Conservation (phyloP, 75 land plant species). For the Cupressus sempervirens region DNA sequence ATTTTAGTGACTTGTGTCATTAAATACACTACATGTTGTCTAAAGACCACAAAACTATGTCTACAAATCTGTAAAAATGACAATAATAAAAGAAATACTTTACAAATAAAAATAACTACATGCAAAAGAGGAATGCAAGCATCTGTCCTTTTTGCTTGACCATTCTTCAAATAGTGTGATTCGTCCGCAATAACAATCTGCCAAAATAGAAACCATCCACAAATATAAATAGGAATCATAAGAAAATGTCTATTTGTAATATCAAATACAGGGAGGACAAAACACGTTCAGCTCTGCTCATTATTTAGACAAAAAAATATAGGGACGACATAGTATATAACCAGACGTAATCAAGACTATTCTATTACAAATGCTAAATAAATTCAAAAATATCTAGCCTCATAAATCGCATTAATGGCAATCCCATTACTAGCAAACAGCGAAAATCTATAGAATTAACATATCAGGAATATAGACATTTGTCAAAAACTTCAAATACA, state of each 20-base stretch:
- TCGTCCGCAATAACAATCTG: slow-evolving; percentile 98
- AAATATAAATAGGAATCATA: neutral
- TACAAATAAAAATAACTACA: slow-evolving; percentile 24
- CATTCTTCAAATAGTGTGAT: slow-evolving; percentile 92
- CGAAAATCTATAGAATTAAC: neutral
- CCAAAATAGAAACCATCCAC: slow-evolving; percentile 3
- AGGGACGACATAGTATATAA: neutral
- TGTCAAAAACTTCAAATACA: neutral
- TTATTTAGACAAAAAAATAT: neutral
- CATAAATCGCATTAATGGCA: neutral
- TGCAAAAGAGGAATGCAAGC: slow-evolving; percentile 80
- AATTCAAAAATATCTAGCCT: neutral
- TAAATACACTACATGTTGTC: neutral
- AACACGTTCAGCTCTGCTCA: neutral
- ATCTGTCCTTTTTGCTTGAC: slow-evolving; percentile 89
- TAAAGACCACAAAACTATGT: neutral
- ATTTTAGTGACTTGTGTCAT: neutral
- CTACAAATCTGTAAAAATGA: neutral
- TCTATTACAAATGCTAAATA: neutral
- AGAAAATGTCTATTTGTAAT: neutral
- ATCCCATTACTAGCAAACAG: neutral
- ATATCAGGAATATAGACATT: neutral
- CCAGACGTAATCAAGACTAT: neutral
- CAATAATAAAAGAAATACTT: neutral
- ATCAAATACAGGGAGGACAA: neutral